These are phyloP conservation scores for Lodderomyces pseudojiufengensis DNA, from an alignment of 1,139 yeast genomes.

Conservation along the genomic window DNA sequence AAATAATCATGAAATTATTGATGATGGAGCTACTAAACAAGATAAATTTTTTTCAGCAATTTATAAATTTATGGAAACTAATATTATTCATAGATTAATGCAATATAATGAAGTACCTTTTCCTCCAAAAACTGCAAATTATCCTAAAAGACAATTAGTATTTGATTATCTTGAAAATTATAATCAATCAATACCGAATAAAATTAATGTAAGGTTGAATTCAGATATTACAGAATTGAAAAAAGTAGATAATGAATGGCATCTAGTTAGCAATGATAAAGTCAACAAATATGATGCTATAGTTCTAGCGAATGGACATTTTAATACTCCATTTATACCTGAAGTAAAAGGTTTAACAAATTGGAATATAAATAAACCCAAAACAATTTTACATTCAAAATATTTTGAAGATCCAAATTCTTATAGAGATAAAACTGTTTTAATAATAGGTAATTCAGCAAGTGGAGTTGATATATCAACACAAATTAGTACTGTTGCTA, in stretches of 20 bases:
- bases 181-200: constrained; percentile 27
- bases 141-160: constrained; percentile 39
- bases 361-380: constrained; percentile 33
- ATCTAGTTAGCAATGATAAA: constrained; percentile 11
- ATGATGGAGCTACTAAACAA: constrained; percentile 2
- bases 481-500: constrained; percentile 39
- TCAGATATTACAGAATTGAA: constrained; percentile 19
- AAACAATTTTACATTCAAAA: constrained; percentile 41
- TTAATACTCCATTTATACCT: constrained; percentile 43
- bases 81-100: constrained; percentile 41
- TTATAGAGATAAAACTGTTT: constrained; percentile 36
- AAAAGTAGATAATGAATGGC: constrained; percentile 19
- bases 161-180: constrained; percentile 33
- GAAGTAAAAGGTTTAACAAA: constrained; percentile 36
- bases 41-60: constrained; percentile 38
- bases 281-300: constrained; percentile 37
- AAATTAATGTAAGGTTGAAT: constrained; percentile 22
- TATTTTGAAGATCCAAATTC: constrained; percentile 32
- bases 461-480: constrained; percentile 48
- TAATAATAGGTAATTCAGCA: constrained; percentile 46
- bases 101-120: constrained; percentile 35
- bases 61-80: constrained; percentile 48
- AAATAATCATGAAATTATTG: constrained; percentile 14
- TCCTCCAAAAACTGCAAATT: constrained; percentile 26
- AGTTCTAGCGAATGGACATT: constrained; percentile 49